Evolutionary conservation across 2,329 filamentous ascomycete species (phyloP), one percentile per base, ranked within the genome.

Genomic region (Aspergillus carbonarius): DNA sequence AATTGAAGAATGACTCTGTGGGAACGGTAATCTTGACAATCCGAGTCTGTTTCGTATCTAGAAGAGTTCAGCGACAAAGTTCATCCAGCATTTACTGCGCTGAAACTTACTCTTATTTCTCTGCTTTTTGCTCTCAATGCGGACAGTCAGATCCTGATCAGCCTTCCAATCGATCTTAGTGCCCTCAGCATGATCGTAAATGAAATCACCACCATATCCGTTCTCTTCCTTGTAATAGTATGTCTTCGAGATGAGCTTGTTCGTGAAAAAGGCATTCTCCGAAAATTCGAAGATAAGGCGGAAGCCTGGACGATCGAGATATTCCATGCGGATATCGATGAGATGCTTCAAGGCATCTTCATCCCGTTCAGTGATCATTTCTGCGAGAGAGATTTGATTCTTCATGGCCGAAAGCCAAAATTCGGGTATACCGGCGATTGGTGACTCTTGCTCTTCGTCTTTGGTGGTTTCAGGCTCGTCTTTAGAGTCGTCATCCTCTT

Each of bases 321-420:
- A 99, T 81, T 99, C 93, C 93, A 99, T 97, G 74, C 93, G 92
- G 70, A 99, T 92, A 75, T 99, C 93, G 66, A 85, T 88, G 58
- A 99, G 84, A 73, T 89, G 84, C 81, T 96, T 96, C 59, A 99
- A 88, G 54, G 93, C 95, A 67, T 86, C 88, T 85, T 99, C 95
- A 74, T 99, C 95, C 66, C 92, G 90, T 71, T 98, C 95, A 71
- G 95, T 99, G 76, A 99, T 97, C 87, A 97, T 96, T 80, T 99
- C 96, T 57, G 93, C 92, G 57, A 99, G 88, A 30, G 93, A 96
- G 71, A 95, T 87, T 77, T 97, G 93, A 83, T 99, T 99, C 86
- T 99, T 99, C 93, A 99, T 98, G 69, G 96, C 93, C 62, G 93
- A 97, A 52, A 99, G 85, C 95, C 95, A 99, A 85, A 99, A 99